phyloP scores from a whole-genome alignment of 2,329 filamentous ascomycete species.

The Colletotrichum eleusines region DNA sequence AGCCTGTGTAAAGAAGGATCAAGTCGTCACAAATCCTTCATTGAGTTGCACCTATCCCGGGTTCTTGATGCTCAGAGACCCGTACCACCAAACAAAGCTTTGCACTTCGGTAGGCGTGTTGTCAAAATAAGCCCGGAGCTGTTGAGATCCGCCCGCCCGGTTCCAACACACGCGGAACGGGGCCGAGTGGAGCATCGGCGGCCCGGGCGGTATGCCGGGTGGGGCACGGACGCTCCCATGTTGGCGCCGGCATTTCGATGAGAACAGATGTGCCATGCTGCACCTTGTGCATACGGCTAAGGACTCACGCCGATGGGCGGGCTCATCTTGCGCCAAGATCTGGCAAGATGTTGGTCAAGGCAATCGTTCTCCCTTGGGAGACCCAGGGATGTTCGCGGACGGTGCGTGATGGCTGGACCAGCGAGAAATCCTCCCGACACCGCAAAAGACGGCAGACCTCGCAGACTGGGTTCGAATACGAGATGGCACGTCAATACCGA shows the following conservation, averaged over 20 bases:
- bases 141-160: too few relatives aligned
- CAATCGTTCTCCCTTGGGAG: not conserved
- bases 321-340: not conserved
- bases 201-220: not conserved
- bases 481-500: not conserved
- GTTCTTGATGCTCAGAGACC: too few relatives aligned
- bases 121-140: slow-evolving; percentile 27
- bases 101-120: not conserved
- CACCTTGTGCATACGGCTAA: not conserved
- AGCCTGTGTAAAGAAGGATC: not conserved
- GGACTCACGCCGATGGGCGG: not conserved
- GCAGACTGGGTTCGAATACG: slow-evolving; percentile 12
- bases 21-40: not conserved
- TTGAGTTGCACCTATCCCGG: not conserved
- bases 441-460: not conserved
- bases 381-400: not conserved
- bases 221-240: not conserved
- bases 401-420: not conserved
- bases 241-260: slow-evolving; percentile 1
- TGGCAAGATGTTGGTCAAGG: not conserved
- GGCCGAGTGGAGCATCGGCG: slow-evolving; percentile 7
- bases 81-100: not conserved
- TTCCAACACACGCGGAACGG: slow-evolving; percentile 3
- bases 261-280: not conserved
- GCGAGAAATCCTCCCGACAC: slow-evolving; percentile 4